These are phyloP conservation scores for Blastobotrys aristatus DNA, from an alignment of 1,139 yeast genomes.

Conservation along the genomic window DNA sequence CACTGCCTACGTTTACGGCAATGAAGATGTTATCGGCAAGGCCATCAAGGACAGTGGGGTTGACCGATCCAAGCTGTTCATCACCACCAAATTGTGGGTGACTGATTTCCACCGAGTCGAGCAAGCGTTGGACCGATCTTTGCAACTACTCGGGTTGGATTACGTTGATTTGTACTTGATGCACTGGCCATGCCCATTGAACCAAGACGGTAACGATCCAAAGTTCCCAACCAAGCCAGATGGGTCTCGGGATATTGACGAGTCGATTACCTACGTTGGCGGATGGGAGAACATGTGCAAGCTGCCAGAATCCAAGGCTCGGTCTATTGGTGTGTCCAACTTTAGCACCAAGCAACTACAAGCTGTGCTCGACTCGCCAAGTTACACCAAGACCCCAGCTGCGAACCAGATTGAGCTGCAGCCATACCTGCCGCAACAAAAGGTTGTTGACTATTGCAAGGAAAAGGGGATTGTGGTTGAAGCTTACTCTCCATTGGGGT, in stretches of 20 bases:
- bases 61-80: constrained; percentile 47
- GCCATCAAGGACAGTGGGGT: constrained; percentile 49
- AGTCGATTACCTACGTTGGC: constrained; percentile 22
- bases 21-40: constrained; percentile 50
- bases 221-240: constrained; percentile 33
- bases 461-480: constrained; percentile 53
- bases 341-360: constrained; percentile 51
- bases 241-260: constrained; percentile 38
- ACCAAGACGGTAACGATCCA: constrained; percentile 40
- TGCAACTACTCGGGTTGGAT: constrained; percentile 62
- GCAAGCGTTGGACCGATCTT: constrained; percentile 52
- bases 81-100: constrained; percentile 54
- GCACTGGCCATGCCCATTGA: constrained; percentile 76
- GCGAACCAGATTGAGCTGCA: constrained; percentile 74
- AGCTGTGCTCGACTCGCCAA: constrained; percentile 47
- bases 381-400: constrained; percentile 56
- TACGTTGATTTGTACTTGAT: constrained; percentile 78
- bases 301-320: constrained; percentile 52
- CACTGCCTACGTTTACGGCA: constrained; percentile 62
- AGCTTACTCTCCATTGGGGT: constrained; percentile 68
- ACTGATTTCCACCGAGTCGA: constrained; percentile 48
- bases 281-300: constrained; percentile 72
- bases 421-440: constrained; percentile 66
- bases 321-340: constrained; percentile 75
- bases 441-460: constrained; percentile 51